Conservation (phyloP, 139 green algal species). For the Tetraselmis chui region DNA sequence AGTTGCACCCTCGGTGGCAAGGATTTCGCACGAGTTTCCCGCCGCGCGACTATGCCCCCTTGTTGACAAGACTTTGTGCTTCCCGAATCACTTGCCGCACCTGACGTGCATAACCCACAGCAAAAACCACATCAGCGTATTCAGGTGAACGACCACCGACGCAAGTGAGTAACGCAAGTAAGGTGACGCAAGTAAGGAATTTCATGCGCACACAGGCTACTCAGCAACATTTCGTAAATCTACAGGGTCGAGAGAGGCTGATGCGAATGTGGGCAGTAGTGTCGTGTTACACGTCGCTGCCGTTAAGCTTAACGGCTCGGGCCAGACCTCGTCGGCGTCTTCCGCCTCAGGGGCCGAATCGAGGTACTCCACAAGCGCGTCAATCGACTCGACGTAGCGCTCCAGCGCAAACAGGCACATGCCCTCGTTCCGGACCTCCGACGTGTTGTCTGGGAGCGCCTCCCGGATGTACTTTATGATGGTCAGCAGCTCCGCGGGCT, state of each 20-base stretch:
- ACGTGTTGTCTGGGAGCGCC: background rate
- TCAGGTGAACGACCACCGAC: background rate
- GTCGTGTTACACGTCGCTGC: no score
- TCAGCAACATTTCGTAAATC: background rate
- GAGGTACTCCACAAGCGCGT: background rate
- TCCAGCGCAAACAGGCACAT: background rate
- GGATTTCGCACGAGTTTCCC: no score
- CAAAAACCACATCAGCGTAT: background rate
- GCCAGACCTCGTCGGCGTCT: background rate
- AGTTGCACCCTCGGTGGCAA: no score
- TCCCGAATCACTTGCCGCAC: background rate
- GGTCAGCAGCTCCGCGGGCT: background rate
- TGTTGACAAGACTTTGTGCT: background rate
- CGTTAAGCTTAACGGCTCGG: background rate
- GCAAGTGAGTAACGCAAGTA: no score
- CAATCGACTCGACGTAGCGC: background rate
- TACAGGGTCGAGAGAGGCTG: background rate
- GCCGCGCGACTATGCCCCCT: background rate
- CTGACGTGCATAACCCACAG: background rate
- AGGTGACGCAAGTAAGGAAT: no score
- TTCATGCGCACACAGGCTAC: background rate
- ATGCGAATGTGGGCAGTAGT: no score
- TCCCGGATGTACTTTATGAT: background rate
- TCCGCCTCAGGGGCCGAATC: background rate
- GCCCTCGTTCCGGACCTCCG: background rate